Evolutionary conservation across 2,329 filamentous ascomycete genomes (phyloP), one percentile per base, ranked within the genome.

Genomic region (Parasarocladium wereldwijsianum): DNA sequence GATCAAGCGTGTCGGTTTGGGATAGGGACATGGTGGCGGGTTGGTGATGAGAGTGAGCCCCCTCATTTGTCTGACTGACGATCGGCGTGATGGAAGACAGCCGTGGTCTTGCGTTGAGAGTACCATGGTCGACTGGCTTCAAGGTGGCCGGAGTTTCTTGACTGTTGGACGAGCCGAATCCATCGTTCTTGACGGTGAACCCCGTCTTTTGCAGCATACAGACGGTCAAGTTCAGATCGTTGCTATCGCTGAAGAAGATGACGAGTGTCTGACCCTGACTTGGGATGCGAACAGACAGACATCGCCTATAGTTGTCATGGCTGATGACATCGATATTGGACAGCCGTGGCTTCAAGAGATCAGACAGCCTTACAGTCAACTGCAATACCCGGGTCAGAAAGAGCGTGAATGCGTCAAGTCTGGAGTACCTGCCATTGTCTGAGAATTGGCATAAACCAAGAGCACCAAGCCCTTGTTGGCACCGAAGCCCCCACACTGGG

Each of bases 141-240:
- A 16, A 29, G 15, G 18, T 14, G 24, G 23, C 28, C 17, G 26
- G n/a, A n/a, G n/a, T n/a, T n/a, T n/a, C n/a, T n/a, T 6, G 3
- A 7, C 5, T 18, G 12, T 7, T 15, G 21, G 34, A 22, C n/a
- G 34, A 24, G 13, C 6, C 25, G 2, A 35, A 32, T 20, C 36
- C 34, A 14, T 36, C 31, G 4, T 45, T 38, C 17, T 37, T 36
- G 21, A 51, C 35, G 5, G 12, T 17, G 19, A 57, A 50, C 7
- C 47, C 46, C 9, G 43, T 38, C 29, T 44, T 50, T 19, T 46
- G 40, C 1, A 57, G 39, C 29, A 51, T 41, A 26, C 41, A 52
- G 4, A 47, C 39, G 2, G 46, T 35, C 11, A 55, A 31, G 15
- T 35, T 42, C 20, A 55, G 54, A 27, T 56, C 50, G 31, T 51